A percentile compares a stretch with the other conserved stretches of the same genome.
Conservation (phyloP, 768 basidiomycete genomes). For the Daedaleopsis sinensis region DNA sequence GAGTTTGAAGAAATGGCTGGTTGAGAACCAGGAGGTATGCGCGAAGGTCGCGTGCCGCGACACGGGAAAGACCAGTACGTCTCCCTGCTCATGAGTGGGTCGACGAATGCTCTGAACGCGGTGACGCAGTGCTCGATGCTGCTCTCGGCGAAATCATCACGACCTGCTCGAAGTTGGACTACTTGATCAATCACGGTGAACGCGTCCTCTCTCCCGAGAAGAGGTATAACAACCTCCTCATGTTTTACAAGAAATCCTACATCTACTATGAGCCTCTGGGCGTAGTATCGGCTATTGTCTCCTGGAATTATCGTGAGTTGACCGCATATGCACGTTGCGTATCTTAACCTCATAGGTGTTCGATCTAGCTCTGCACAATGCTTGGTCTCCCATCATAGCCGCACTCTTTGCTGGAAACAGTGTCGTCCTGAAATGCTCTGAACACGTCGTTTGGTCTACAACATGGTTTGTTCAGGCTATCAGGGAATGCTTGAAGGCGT, state of each 20-base stretch:
- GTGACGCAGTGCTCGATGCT: slow-evolving; percentile 79
- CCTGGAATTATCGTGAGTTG: slow-evolving; percentile 88
- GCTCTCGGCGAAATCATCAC: slow-evolving; percentile 93
- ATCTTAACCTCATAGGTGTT: slow-evolving; percentile 2
- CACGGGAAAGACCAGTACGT: slow-evolving; percentile 91
- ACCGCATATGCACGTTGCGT: not conserved
- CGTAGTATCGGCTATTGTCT: slow-evolving; percentile 90
- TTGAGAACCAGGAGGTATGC: slow-evolving; percentile 86
- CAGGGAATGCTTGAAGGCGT: slow-evolving; percentile 71
- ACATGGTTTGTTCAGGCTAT: slow-evolving; percentile 82
- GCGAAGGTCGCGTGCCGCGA: slow-evolving; percentile 90
- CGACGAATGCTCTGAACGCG: not conserved
- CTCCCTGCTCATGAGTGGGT: not conserved
- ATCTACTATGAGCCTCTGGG: slow-evolving; percentile 91
- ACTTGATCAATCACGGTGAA: slow-evolving; percentile 88
- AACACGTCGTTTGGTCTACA: slow-evolving; percentile 91
- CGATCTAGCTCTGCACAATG: slow-evolving; percentile 83
- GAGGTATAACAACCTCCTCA: slow-evolving; percentile 65
- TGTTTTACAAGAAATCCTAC: slow-evolving; percentile 76
- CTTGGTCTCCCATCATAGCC: slow-evolving; percentile 92
- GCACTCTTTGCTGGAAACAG: slow-evolving; percentile 90
- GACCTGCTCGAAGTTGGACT: slow-evolving; percentile 94
- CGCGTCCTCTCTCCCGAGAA: slow-evolving; percentile 71
- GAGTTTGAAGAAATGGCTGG: slow-evolving; percentile 89
- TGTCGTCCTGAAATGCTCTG: slow-evolving; percentile 89